Base-by-base conservation (phyloP, 495 filamentous ascomycete species). In the Rostrohypoxylon terebratum region DNA sequence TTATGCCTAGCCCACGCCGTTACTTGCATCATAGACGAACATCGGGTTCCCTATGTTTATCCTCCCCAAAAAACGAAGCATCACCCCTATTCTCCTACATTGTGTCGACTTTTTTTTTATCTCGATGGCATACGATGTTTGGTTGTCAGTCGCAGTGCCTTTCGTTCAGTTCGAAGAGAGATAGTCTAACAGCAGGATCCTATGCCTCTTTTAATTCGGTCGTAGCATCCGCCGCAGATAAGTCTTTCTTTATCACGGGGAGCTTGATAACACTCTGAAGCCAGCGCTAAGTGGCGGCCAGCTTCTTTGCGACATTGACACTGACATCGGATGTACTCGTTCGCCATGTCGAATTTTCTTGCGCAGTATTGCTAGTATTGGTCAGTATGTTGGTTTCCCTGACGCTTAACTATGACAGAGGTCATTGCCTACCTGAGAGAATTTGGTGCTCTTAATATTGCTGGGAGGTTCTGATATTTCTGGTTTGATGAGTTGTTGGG, bases 191-290 rank as follows among this genome's bases (percentile, higher is more conserved):
- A 13, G 34, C 66, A 68, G 36, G 28, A 1, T 44, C 66, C 66
- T 13, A 57, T 28, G 21, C 16, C 16, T 25, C 25, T 38, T 4
- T 4, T 23, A 9, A 16, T 14, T 14, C 66, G 57, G 28, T 68
- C 66, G 13, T 61, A 38, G n/a, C 66, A 68, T 33, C 66, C 66
- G 5, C 42, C 57, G 16, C 66, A 68, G 2, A 68, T 25, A 23
- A 13, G 21, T 36, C 58, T 48, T 2, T 45, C 16, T n/a, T 20
- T 4, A 21, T 62, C 50, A 13, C 7, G 11, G 38, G 16, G 31
- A 13, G 44, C 54, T 20, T 2, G 53, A 23, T 16, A n/a, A 0
- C 33, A 7, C 1, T 45, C 16, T 4, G 5, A 1, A 16, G 33
- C 6, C 4, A 54, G 16, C 10, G n/a, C 25, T 4, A 23, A 1